Evolutionary conservation across 164 flowering plant genomes (phyloP), one percentile per base, ranked within the genome.

Genomic region (Platanus orientalis): DNA sequence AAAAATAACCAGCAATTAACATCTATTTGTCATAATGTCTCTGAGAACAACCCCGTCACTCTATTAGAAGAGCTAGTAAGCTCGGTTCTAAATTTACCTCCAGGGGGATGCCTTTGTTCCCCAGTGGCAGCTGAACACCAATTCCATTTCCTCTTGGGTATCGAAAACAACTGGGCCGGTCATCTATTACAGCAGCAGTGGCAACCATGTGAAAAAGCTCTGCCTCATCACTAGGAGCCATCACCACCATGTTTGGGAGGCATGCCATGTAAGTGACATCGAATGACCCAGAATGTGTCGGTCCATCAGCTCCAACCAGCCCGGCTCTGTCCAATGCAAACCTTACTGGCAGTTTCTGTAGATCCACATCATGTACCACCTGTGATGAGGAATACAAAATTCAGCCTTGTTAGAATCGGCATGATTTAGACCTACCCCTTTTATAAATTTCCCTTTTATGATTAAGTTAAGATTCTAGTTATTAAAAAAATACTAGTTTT

Each of bases 311-410:
- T 67, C 98, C 97, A 47, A 94, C 98, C 21, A 94, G 77, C 17
- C 98, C 98, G 11, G 98, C 98, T 74, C 98, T 78, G 73, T 94
- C 97, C 93, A 94, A 72, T 4, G 98, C 98, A 71, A 94, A 94
- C 69, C 97, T 83, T 76, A 94, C 98, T 0, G 98, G 98, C 56
- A 94, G 56, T 73, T 94, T 94, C 68, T 94, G 98, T 69, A 94
- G 58, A 77, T 94, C 98, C 10, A 94, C 98, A 66, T 94, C 98
- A 62, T 90, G 97, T 42, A 94, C 80, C 23, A 93, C 97, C 97
- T 92, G 81, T 30, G 29, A 56, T 9, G 51, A 14, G 21, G 45
- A 66, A 34, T 13, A 32, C 50, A 42, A n/a, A 21, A 17, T 26
- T 34, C 24, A 58, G 48, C 20, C 6, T 57, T 13, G 32, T 10